Conservation (phyloP, 2,329 filamentous ascomycete species). For the Alternaria brassicicola region DNA sequence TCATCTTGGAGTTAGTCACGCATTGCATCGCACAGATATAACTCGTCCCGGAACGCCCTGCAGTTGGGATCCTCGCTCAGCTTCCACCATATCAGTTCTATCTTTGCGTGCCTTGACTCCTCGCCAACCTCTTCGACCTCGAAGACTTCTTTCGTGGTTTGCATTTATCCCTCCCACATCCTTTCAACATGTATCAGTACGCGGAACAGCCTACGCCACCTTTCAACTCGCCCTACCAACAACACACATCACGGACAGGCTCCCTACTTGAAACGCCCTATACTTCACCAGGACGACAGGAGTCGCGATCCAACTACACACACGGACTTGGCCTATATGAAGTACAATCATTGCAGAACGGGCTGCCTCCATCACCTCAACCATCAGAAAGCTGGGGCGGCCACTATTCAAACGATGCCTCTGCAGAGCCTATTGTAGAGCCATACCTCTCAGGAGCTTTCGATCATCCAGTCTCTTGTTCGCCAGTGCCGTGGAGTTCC, state of each 20-base stretch:
- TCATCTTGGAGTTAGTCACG: constrained; percentile 28
- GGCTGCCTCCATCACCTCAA: constrained; percentile 45
- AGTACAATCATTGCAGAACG: constrained; percentile 31
- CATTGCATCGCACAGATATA: constrained; percentile 39
- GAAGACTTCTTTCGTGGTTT: constrained; percentile 14
- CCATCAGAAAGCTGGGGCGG: constrained; percentile 42
- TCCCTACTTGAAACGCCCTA: constrained; percentile 43
- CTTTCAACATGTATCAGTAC: constrained; percentile 31
- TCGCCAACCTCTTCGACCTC: constrained; percentile 2
- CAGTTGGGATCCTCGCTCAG: constrained; percentile 24
- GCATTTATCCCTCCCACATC: constrained; percentile 8
- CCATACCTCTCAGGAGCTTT: constrained; percentile 42
- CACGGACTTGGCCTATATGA: constrained; percentile 46
- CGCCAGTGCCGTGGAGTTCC: constrained; percentile 40
- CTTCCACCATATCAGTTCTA: constrained; percentile 13
- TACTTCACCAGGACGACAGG: constrained; percentile 44
- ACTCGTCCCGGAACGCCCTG: constrained; percentile 35
- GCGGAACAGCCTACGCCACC: constrained; percentile 42
- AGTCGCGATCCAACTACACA: constrained; percentile 36
- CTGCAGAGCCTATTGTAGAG: constrained; percentile 39
- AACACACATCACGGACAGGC: constrained; percentile 32
- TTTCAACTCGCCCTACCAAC: constrained; percentile 47
- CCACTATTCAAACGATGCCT: constrained; percentile 35
- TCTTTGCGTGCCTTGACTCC: constrained; percentile 10
- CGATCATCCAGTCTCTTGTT: constrained; percentile 41